These are phyloP conservation scores for Boletus rufocinnamomeus DNA, from an alignment of 768 basidiomycete species.

Conservation along the genomic window DNA sequence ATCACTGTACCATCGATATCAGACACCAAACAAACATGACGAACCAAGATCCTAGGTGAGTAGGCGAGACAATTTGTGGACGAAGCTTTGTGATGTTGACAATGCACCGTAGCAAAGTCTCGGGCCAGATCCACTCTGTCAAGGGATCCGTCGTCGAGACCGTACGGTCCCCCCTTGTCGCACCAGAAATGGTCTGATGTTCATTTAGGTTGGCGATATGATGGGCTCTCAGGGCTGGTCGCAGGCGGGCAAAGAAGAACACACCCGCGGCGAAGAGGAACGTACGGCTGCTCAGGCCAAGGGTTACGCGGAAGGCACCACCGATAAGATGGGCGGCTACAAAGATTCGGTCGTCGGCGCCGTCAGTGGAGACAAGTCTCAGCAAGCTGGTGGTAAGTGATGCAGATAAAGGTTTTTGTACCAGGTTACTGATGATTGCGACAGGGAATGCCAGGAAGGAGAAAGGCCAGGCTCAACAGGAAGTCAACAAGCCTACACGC, in stretches of 20 bases:
- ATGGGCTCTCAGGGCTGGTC: constrained; percentile 46
- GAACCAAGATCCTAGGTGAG: constrained; percentile 33
- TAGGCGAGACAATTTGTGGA: background rate
- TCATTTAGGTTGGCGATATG: constrained; percentile 41
- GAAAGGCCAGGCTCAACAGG: constrained; percentile 57
- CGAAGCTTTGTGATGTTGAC: background rate
- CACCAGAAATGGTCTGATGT: background rate
- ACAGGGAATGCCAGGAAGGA: constrained; percentile 55
- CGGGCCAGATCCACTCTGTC: constrained; percentile 39
- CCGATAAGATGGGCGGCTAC: constrained; percentile 50
- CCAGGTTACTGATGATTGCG: background rate
- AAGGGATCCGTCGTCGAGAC: constrained; percentile 40
- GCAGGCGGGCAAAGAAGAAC: constrained; percentile 51
- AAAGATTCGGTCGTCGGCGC: constrained; percentile 57
- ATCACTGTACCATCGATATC: background rate
- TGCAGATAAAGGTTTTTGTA: fast-evolving
- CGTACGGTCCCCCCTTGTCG: constrained; percentile 20
- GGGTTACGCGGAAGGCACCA: constrained; percentile 50
- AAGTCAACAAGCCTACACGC: constrained; percentile 44
- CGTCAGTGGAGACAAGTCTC: constrained; percentile 54
- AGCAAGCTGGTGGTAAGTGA: constrained; percentile 48
- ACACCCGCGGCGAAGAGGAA: constrained; percentile 48
- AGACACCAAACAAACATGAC: constrained; percentile 5
- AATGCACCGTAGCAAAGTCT: constrained; percentile 30
- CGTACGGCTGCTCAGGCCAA: constrained; percentile 49